A percentile compares a stretch with the other conserved stretches of the same genome.
Conservation (phyloP, 2,329 filamentous ascomycete genomes). For the Simplicillium aogashimaense region DNA sequence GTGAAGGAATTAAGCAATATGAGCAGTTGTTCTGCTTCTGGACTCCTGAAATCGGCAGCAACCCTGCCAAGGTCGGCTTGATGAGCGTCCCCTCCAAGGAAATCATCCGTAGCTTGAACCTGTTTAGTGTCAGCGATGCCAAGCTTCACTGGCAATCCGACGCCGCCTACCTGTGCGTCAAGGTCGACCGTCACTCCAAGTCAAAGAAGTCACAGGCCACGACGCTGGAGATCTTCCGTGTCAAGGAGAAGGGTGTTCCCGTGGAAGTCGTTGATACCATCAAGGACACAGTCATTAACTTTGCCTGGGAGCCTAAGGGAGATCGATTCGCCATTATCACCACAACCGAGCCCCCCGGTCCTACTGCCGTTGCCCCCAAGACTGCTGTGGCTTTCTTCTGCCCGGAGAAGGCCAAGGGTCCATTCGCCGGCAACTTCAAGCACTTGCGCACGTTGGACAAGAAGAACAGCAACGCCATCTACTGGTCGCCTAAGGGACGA, state of each 20-base stretch:
- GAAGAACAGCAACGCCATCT: slow-evolving; percentile 99
- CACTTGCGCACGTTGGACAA: slow-evolving; percentile 91
- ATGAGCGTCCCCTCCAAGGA: slow-evolving; percentile 96
- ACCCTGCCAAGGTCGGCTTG: slow-evolving; percentile 90
- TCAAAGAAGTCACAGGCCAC: slow-evolving; percentile 97
- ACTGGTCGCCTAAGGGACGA: slow-evolving; percentile 93
- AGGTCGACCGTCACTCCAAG: slow-evolving; percentile 97
- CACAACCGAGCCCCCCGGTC: slow-evolving; percentile 70
- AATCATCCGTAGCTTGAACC: slow-evolving; percentile 84
- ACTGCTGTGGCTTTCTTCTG: slow-evolving; percentile 94
- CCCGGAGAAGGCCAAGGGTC: slow-evolving; percentile 84
- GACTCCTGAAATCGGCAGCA: slow-evolving; percentile 97
- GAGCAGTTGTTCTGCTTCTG: slow-evolving; percentile 98
- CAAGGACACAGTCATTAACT: slow-evolving; percentile 99
- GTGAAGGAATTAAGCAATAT: slow-evolving; percentile 80
- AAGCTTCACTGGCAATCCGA: slow-evolving; percentile 99
- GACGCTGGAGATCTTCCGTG: slow-evolving; percentile 95
- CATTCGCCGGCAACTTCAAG: slow-evolving; percentile 84
- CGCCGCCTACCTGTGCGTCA: slow-evolving; percentile 88
- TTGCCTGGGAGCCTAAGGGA: slow-evolving; percentile 97
- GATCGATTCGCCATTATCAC: slow-evolving; percentile 97
- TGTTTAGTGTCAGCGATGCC: slow-evolving; percentile 95
- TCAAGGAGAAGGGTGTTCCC: slow-evolving; percentile 94
- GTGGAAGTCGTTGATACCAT: slow-evolving; percentile 96
- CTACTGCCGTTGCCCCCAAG: slow-evolving; percentile 80